These are phyloP conservation scores for Papiliotrema flavescens DNA, from an alignment of 1,284 basidiomycete species.

Conservation along the genomic window DNA sequence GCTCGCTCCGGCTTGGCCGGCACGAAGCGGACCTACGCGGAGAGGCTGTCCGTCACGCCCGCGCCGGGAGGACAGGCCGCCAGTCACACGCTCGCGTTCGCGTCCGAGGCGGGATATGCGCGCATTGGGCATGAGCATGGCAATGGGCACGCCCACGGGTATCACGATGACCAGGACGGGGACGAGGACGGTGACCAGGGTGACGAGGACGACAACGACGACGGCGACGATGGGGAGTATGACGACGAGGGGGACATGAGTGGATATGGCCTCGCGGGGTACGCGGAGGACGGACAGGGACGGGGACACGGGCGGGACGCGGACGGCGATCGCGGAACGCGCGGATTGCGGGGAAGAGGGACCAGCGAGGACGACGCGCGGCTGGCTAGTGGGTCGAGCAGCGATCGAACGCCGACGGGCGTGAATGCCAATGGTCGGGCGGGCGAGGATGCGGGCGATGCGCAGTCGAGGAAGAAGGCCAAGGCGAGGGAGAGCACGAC, in stretches of 20 bases:
- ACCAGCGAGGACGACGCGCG: too few species aligned
- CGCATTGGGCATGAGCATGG: neutral
- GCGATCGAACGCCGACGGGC: too few species aligned
- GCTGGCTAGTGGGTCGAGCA: too few species aligned
- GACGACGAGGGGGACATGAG: neutral
- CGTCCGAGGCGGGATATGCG: too few species aligned
- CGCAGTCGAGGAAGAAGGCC: neutral
- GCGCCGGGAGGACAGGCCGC: neutral
- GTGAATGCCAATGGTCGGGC: neutral
- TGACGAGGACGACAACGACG: neutral
- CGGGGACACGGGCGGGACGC: too few species aligned
- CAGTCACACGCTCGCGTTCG: neutral
- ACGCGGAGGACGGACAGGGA: neutral
- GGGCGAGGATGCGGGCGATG: neutral
- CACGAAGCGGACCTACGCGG: too few species aligned
- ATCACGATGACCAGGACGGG: neutral
- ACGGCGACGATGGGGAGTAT: neutral
- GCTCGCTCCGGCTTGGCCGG: too few species aligned
- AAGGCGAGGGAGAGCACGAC: constrained; percentile 13
- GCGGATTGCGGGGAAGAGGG: too few species aligned
- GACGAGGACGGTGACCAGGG: neutral
- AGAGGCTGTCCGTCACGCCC: neutral
- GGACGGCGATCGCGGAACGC: too few species aligned
- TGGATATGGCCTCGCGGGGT: too few species aligned
- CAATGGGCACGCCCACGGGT: neutral